Evolutionary conservation across 2,329 filamentous ascomycete species (phyloP).

Genomic region (Talaromyces sp.): DNA sequence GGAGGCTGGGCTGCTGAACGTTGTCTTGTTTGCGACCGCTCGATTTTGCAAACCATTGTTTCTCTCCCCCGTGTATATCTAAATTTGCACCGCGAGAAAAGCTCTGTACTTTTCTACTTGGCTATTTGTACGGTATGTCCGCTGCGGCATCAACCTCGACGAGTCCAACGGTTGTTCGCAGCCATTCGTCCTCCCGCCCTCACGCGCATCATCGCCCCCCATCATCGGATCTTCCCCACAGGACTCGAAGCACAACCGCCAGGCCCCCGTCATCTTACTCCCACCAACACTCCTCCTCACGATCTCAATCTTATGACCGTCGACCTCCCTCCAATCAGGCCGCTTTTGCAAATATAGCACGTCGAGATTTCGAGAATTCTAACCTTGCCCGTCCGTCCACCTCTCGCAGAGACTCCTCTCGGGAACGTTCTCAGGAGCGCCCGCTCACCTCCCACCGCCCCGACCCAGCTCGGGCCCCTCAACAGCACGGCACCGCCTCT

Average conservation of each 20-base stretch:
- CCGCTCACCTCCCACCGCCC: constrained; percentile 48
- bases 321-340: constrained; percentile 47
- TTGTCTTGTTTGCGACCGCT: background rate
- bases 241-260: constrained; percentile 46
- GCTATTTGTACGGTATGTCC: constrained; percentile 34
- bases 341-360: constrained; percentile 53
- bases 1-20: background rate
- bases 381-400: constrained; percentile 59
- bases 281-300: constrained; percentile 35
- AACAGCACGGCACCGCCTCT: constrained; percentile 40
- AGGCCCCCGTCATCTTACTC: constrained; percentile 35
- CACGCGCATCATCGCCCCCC: constrained; percentile 37
- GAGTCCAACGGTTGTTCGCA: constrained; percentile 48
- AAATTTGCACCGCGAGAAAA: background rate
- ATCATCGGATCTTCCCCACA: constrained; percentile 44
- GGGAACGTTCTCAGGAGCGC: constrained; percentile 53
- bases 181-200: constrained; percentile 49
- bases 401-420: constrained; percentile 62
- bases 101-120: background rate
- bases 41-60: background rate
- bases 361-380: constrained; percentile 71
- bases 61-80: background rate
- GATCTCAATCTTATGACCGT: constrained; percentile 44
- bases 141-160: constrained; percentile 46
- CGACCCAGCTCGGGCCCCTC: constrained; percentile 51